Evolutionary conservation across 2,329 filamentous ascomycete species (phyloP), one percentile per base, ranked within the genome.

Genomic region (Botryosphaeria dothidea): DNA sequence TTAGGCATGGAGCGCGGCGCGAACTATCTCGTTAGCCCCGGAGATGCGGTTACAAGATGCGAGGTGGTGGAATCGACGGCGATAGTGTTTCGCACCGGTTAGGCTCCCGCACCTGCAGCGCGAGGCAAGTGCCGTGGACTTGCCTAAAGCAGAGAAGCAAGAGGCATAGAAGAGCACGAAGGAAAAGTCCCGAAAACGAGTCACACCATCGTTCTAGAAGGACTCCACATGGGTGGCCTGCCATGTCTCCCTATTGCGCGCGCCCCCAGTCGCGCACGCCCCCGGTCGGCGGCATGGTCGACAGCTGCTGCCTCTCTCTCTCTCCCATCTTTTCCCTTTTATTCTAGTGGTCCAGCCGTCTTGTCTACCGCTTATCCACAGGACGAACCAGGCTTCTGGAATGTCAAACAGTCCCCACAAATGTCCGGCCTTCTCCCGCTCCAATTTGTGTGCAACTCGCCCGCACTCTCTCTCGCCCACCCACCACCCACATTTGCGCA

Each of bases 201-300:
- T 60, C 56, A 60, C 56, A 60, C 56, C 56, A 60, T 60, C 56
- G 56, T 60, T 60, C 56, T 60, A 60, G 56, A 60, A 60, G 56
- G 56, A 60, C 56, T 60, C 56, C 56, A 60, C 56, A 34, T 46
- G 56, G 56, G 56, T 48, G 56, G 56, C 56, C 56, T 46, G 27
- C 56, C 29, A 8, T 1, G 17, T n/a, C 49, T 36, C 49, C 49
- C 56, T 46, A 15, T 45, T 23, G 6, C 27, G 41, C 56, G 9
- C 56, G 38, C 56, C n/a, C 56, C 54, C 54, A 27, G 54, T 19
- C 54, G 27, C n/a, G 17, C 54, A 4, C 54, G 54, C 54, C 54
- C 54, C 54, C 54, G 54, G 54, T 13, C 36, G 13, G 7, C 31
- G n/a, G 17, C 5, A 2, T 13, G 8, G 38, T 41, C 38, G 17